Base-by-base conservation (phyloP, 305 asterid species). In the Petunia hybrid region DNA sequence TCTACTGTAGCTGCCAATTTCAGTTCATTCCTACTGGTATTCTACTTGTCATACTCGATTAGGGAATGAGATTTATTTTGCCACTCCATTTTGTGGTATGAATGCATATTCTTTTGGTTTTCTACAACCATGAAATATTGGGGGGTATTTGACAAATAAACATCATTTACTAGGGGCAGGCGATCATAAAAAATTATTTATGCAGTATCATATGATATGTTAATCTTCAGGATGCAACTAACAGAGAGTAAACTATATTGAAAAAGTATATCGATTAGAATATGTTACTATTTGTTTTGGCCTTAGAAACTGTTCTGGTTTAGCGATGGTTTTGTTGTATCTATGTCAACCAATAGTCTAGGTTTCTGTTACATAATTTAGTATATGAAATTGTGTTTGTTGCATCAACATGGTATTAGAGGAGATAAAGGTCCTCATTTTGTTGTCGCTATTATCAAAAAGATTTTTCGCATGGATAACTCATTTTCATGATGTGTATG, bases 21-120 rank as follows among this genome's bases (percentile, higher is more conserved):
- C 89, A 89, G 85, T 90, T 92, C 78, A 46, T 90, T 73, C 90
- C 92, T 16, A 83, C 93, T 45, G 97, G 97, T 90, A 85, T 31
- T 64, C 63, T 43, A 42, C 39, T 71, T 65, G 61, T 51, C 78
- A 40, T 42, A 41, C 63, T 12, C 40, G 36, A 38, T 61, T 36
- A 53, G 3, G 43, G 5, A 46, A 42, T 38, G 14, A 43, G 2
- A 60, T 78, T 76, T 55, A 13, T 39, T 6, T 57, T 31, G 51
- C 45, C 38, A 7, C 35, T 39, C 7, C 40, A 57, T 57, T 57
- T 4, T 1, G 35, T 57, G 63, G 36, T 14, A 31, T 36, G 75
- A 53, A 67, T 48, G 78, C 16, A 31, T 2, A 40, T 35, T 48
- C 9, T 45, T 35, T 71, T 1, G 38, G 59, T 71, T 71, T 31